Conservation (phyloP, 495 filamentous ascomycete species). For the Penicillium fimorum region DNA sequence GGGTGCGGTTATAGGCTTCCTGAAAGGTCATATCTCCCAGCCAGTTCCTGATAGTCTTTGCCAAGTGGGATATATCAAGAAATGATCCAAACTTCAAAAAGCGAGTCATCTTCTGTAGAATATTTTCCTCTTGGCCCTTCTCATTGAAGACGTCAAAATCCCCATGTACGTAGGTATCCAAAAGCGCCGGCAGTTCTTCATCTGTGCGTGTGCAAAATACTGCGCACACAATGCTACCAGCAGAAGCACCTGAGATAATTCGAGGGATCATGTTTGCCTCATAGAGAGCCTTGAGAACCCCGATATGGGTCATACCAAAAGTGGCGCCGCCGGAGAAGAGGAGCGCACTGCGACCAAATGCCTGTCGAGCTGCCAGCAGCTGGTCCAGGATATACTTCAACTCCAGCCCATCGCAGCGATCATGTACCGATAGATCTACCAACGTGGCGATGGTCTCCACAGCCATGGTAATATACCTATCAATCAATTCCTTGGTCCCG, state of each 20-base stretch:
- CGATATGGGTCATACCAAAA: conserved; percentile 95
- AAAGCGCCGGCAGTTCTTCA: conserved; percentile 72
- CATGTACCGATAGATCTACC: conserved; percentile 60
- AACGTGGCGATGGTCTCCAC: conserved; percentile 68
- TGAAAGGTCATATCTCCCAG: conserved; percentile 91
- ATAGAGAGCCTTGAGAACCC: conserved; percentile 84
- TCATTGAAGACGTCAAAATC: conserved; percentile 83
- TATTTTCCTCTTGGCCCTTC: conserved; percentile 62
- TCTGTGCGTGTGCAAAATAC: conserved; percentile 84
- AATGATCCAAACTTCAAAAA: conserved; percentile 79
- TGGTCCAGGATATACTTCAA: conserved; percentile 68
- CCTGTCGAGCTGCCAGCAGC: conserved; percentile 74
- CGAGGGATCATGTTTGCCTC: conserved; percentile 75
- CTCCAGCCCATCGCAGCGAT: conserved; percentile 54
- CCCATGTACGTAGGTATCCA: conserved; percentile 74
- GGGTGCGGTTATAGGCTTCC: conserved; percentile 90
- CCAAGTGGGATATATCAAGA: conserved; percentile 78
- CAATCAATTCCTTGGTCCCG: conserved; percentile 84
- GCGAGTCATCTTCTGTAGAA: conserved; percentile 67
- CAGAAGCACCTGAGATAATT: conserved; percentile 91
- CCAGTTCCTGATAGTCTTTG: conserved; percentile 72
- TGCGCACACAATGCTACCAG: conserved; percentile 88
- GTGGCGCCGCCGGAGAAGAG: conserved; percentile 88
- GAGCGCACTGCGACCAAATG: conserved; percentile 84
- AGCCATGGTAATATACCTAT: conserved; percentile 79